These are phyloP conservation scores for Fusarium continuum DNA, from an alignment of 2,329 filamentous ascomycete genomes.

Conservation along the genomic window DNA sequence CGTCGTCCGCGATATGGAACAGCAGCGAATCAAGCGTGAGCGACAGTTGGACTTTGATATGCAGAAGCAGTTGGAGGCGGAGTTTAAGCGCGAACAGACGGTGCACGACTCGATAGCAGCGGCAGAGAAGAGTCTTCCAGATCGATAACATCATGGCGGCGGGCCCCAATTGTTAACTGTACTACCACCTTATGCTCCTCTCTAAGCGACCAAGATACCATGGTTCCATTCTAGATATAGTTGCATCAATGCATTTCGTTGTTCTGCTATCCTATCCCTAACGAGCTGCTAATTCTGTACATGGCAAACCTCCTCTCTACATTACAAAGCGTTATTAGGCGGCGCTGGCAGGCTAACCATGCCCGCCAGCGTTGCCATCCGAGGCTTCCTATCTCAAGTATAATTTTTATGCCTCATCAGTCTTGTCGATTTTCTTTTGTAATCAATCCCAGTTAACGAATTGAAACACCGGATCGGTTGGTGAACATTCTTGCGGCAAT, in stretches of 20 bases:
- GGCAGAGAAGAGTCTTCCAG: constrained; percentile 34
- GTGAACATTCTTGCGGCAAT: constrained; percentile 98
- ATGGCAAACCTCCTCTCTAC: constrained; percentile 20
- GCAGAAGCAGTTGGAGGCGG: constrained; percentile 83
- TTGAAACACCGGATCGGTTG: constrained; percentile 77
- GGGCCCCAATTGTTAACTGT: background rate
- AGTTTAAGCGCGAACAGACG: constrained; percentile 89
- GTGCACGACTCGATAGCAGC: constrained; percentile 62
- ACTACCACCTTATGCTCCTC: constrained; percentile 24
- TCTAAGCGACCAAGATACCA: constrained; percentile 18
- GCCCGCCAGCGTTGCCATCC: constrained; percentile 7
- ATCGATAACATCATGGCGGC: constrained; percentile 34
- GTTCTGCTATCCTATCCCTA: constrained; percentile 35
- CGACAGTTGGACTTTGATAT: constrained; percentile 94
- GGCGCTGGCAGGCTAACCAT: constrained; percentile 2
- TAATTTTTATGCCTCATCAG: constrained; percentile 20
- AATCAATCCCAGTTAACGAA: constrained; percentile 61
- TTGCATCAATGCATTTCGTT: constrained; percentile 38
- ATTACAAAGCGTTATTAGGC: constrained; percentile 39
- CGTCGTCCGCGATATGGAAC: constrained; percentile 93
- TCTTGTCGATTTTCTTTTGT: constrained; percentile 9
- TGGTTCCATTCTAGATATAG: constrained; percentile 2
- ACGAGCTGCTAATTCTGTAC: constrained; percentile 34
- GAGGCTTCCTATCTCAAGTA: constrained; percentile 13
- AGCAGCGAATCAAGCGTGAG: constrained; percentile 88